phyloP scores from a whole-genome alignment of 2,329 filamentous ascomycete species.

The Pseudogymnoascus verrucosus region DNA sequence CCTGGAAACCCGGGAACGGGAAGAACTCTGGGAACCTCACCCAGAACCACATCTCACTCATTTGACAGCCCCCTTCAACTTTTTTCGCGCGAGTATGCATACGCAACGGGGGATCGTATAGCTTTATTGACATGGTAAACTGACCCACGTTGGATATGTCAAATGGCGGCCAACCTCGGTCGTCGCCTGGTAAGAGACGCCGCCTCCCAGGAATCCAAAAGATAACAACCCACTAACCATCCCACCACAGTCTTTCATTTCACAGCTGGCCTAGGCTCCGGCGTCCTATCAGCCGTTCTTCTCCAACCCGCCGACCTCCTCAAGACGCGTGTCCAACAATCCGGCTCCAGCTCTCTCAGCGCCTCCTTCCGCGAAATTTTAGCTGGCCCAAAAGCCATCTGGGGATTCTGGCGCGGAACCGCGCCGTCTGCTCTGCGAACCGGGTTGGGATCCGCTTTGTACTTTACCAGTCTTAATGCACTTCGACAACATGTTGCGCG shows the following conservation, averaged over 20 bases:
- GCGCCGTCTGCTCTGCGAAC: conserved; percentile 89
- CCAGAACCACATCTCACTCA: background rate
- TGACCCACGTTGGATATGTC: conserved; percentile 33
- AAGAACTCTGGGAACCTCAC: background rate
- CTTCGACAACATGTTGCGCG: conserved; percentile 61
- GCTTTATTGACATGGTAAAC: conserved; percentile 5
- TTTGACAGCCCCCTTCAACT: background rate
- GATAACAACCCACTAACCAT: background rate
- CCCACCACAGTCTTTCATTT: conserved; percentile 68
- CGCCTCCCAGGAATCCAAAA: background rate
- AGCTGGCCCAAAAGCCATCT: conserved; percentile 52
- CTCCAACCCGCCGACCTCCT: conserved; percentile 93
- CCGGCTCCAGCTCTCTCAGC: conserved; percentile 60
- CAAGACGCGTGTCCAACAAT: conserved; percentile 93
- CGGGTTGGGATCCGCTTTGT: conserved; percentile 85
- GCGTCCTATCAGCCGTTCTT: conserved; percentile 78
- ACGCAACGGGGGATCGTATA: background rate
- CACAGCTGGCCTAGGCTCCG: conserved; percentile 77
- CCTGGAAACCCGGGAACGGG: conserved; percentile 2
- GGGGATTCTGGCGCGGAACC: conserved; percentile 84
- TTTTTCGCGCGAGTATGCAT: conserved; percentile 1
- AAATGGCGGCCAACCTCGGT: conserved; percentile 39
- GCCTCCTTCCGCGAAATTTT: conserved; percentile 64
- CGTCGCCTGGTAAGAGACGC: conserved; percentile 37
- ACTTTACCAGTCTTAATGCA: conserved; percentile 82